These are phyloP conservation scores for Anisodus acutangulus DNA, from an alignment of 257 asterid species.

Conservation along the genomic window DNA sequence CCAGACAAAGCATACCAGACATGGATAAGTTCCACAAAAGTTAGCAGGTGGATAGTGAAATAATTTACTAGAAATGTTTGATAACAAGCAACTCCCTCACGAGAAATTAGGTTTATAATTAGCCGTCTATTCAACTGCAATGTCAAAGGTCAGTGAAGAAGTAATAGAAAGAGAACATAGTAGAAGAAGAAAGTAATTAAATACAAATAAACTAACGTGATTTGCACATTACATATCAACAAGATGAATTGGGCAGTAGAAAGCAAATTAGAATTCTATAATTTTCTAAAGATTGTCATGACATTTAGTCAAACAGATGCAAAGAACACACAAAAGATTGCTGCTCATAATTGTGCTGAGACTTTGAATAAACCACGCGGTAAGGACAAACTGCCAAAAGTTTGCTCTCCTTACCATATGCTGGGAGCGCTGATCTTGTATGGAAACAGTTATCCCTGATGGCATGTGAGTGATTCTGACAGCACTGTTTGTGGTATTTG, in stretches of 20 bases:
- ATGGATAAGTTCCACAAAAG: neutral
- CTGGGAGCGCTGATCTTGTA: constrained; percentile 97
- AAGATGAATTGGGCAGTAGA: neutral
- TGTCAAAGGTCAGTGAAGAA: constrained; percentile 13
- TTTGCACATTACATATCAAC: constrained; percentile 15
- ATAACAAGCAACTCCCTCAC: neutral
- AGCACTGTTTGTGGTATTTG: constrained; percentile 93
- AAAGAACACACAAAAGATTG: neutral
- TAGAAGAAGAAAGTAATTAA: neutral
- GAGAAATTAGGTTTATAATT: neutral
- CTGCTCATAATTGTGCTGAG: neutral
- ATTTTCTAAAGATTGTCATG: neutral
- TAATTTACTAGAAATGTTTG: neutral
- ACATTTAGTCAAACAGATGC: neutral
- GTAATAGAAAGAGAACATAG: neutral
- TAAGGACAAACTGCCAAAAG: constrained; percentile 25
- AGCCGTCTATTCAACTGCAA: neutral
- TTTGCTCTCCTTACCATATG: constrained; percentile 60
- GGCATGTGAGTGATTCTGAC: constrained; percentile 93
- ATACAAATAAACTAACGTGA: neutral
- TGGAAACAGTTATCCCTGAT: constrained; percentile 77
- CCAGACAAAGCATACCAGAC: neutral
- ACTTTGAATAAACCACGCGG: neutral
- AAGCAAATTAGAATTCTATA: neutral
- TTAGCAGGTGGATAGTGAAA: neutral